Percentiles rank a stretch among this genome's conserved stretches.
Conservation (phyloP, 2,329 filamentous ascomycete genomes). For the Colletotrichum sp. region DNA sequence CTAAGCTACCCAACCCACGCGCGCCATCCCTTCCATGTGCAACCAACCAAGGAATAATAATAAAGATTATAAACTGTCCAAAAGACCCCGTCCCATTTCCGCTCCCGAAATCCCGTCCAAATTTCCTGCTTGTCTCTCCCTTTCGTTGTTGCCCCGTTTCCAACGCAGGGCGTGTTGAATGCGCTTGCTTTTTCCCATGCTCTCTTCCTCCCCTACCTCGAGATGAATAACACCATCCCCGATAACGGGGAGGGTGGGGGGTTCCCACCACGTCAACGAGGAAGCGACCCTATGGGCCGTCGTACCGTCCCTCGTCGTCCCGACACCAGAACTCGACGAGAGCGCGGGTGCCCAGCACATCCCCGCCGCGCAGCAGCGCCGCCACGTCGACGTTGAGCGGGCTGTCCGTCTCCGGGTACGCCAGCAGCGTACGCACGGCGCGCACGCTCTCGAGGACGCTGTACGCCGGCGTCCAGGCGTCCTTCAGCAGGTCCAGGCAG, state of each 20-base stretch:
- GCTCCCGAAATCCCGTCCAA: not conserved
- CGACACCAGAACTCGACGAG: constrained; percentile 75
- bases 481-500: constrained; percentile 84
- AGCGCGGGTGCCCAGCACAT: constrained; percentile 69
- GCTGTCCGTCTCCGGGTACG: constrained; percentile 72
- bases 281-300: constrained; percentile 32
- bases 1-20: not conserved
- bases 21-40: not conserved
- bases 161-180: not conserved
- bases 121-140: not conserved
- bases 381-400: constrained; percentile 83
- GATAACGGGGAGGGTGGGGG: not conserved
- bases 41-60: not conserved
- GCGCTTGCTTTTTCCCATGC: not conserved
- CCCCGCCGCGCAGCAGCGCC: constrained; percentile 70
- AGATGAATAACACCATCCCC: not conserved
- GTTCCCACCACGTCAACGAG: not conserved
- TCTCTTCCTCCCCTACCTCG: not conserved
- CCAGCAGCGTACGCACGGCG: constrained; percentile 73
- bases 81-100: not conserved
- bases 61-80: not conserved
- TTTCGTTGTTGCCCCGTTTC: not conserved
- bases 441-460: constrained; percentile 78
- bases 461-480: constrained; percentile 85
- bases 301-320: constrained; percentile 52